A percentile compares a stretch with the other conserved stretches of the same genome.
phyloP scores from a whole-genome alignment of 306 rosid species.

The Betula pendula region DNA sequence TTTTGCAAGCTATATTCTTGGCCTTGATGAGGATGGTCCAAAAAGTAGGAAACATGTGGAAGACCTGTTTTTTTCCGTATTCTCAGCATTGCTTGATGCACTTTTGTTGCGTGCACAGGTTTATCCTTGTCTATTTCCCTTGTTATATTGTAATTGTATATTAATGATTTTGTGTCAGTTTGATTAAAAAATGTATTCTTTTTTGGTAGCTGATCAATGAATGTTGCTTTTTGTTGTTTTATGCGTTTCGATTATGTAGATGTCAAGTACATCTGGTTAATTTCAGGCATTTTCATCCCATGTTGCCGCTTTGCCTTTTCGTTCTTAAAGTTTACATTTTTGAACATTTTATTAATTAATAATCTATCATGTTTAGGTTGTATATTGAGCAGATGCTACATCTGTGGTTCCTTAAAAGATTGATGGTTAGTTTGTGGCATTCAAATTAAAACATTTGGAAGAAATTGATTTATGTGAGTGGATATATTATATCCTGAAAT shows the following conservation, averaged over 20 bases:
- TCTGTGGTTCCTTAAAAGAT: not conserved
- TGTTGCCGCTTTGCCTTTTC: not conserved
- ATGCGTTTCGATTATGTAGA: not conserved
- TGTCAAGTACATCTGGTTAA: not conserved
- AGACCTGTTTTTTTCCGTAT: slow-evolving; percentile 71
- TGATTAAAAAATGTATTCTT: not conserved
- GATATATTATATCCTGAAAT: not conserved
- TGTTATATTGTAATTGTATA: slow-evolving; percentile 10
- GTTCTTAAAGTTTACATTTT: not conserved
- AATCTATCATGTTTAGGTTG: not conserved
- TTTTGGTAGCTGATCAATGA: not conserved
- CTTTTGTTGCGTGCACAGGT: slow-evolving; percentile 90
- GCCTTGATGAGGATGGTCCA: slow-evolving; percentile 63
- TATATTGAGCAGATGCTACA: not conserved
- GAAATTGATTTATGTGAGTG: not conserved
- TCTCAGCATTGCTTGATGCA: slow-evolving; percentile 80
- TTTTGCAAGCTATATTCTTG: slow-evolving; percentile 83
- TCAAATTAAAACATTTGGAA: not conserved
- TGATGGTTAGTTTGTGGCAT: not conserved
- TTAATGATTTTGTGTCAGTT: not conserved
- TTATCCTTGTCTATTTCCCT: slow-evolving; percentile 39
- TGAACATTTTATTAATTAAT: not conserved
- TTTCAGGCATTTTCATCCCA: not conserved
- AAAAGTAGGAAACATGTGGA: slow-evolving; percentile 57
- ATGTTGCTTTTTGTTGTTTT: not conserved